Percentiles rank a stretch among this genome's conserved stretches.
Evolutionary conservation across 2,329 filamentous ascomycete genomes (phyloP).

Genomic region (Akanthomyces muscarius): DNA sequence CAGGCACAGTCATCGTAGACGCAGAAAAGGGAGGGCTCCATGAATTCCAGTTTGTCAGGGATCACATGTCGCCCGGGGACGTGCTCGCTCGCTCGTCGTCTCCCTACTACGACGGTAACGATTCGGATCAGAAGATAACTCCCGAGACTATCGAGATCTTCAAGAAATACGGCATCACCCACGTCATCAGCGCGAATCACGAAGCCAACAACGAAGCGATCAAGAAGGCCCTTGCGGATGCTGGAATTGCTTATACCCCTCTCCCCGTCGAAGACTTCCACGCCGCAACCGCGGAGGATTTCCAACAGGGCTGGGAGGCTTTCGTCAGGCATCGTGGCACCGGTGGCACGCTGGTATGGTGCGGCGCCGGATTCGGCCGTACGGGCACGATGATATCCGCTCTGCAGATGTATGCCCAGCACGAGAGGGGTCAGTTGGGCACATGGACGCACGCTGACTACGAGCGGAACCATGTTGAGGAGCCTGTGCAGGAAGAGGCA

Average conservation of each 20-base stretch:
- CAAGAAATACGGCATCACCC: not conserved
- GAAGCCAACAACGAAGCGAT: not conserved
- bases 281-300: not conserved
- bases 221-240: not conserved
- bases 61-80: not conserved
- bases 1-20: no score
- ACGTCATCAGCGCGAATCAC: not conserved
- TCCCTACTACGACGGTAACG: not conserved
- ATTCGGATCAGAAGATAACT: not conserved
- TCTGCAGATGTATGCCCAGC: constrained; percentile 13
- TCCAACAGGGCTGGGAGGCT: not conserved
- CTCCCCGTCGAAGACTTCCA: not conserved
- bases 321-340: not conserved
- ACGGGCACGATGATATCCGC: constrained; percentile 16
- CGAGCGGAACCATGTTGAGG: not conserved
- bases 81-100: not conserved
- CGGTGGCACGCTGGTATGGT: constrained; percentile 17
- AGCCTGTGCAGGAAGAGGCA: not conserved
- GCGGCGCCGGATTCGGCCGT: constrained; percentile 18
- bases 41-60: not conserved
- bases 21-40: not conserved
- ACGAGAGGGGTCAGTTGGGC: not conserved
- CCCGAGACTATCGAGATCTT: not conserved
- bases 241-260: not conserved
- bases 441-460: not conserved